Percentiles rank a stretch among this genome's conserved stretches.
These are phyloP conservation scores for Fibroporia radiculosa DNA, from an alignment of 768 basidiomycete genomes.

Conservation along the genomic window DNA sequence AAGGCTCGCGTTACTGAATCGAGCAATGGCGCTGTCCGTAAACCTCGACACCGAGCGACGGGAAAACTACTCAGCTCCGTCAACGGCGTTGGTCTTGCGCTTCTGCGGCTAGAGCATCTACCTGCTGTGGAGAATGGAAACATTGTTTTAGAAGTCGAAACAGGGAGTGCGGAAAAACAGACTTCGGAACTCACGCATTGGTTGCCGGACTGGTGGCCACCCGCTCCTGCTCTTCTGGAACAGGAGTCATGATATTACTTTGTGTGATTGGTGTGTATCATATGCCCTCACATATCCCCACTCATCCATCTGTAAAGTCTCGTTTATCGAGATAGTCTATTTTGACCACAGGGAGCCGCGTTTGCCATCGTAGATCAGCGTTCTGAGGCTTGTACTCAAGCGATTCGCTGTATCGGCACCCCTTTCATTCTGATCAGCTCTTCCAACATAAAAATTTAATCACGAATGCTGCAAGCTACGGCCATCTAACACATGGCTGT, in stretches of 20 bases:
- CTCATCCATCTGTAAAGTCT: no score
- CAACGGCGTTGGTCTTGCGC: constrained; percentile 61
- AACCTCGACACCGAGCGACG: constrained; percentile 45
- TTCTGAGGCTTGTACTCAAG: no score
- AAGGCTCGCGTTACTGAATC: constrained; percentile 19
- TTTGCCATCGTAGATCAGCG: no score
- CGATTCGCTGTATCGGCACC: no score
- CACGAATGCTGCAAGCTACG: no score
- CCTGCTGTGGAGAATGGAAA: constrained; percentile 44
- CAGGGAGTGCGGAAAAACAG: constrained; percentile 20
- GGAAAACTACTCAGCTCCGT: constrained; percentile 66
- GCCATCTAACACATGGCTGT: no score
- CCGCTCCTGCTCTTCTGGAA: not conserved
- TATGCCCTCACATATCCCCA: constrained; percentile 1
- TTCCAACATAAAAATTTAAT: no score
- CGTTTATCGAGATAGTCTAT: no score
- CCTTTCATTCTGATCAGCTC: no score
- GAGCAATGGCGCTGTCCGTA: constrained; percentile 17
- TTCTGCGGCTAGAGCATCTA: constrained; percentile 75
- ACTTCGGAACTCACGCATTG: constrained; percentile 38
- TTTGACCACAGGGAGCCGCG: no score
- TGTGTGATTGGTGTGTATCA: not conserved
- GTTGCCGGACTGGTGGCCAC: constrained; percentile 51
- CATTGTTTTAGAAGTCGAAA: constrained; percentile 29
- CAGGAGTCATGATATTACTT: not conserved